Evolutionary conservation across 1,284 basidiomycete genomes (phyloP).

Genomic region (Apiotrichum gracile): DNA sequence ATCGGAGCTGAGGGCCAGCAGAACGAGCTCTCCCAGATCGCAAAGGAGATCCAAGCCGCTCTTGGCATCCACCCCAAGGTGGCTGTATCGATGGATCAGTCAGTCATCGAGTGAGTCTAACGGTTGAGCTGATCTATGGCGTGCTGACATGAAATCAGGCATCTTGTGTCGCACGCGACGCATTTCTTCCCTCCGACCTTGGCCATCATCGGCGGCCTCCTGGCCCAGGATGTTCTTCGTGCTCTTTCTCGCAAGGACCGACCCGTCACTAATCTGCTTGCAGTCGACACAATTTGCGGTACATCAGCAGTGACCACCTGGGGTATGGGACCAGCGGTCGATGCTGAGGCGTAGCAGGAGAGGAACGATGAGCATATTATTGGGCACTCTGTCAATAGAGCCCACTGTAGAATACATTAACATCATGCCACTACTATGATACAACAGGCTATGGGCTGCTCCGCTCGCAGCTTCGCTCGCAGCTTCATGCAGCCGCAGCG

Average conservation of each 20-base stretch:
- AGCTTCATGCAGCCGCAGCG: background rate
- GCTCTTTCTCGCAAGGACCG: slow-evolving; percentile 81
- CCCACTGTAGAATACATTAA: slow-evolving; percentile 10
- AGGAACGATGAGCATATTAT: background rate
- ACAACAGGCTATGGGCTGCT: slow-evolving; percentile 7
- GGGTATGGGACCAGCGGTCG: slow-evolving; percentile 23
- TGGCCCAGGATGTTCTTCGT: slow-evolving; percentile 92
- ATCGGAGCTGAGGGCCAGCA: slow-evolving; percentile 49
- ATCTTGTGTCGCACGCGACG: slow-evolving; percentile 62
- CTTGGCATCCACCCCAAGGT: slow-evolving; percentile 66
- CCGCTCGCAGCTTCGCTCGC: background rate
- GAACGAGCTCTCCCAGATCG: slow-evolving; percentile 58
- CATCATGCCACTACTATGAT: slow-evolving; percentile 10
- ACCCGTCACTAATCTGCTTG: slow-evolving; percentile 86
- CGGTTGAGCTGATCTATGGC: no score
- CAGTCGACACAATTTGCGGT: slow-evolving; percentile 72
- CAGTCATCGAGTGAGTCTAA: slow-evolving; percentile 29
- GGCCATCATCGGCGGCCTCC: slow-evolving; percentile 86
- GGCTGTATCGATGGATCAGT: slow-evolving; percentile 56
- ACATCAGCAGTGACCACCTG: slow-evolving; percentile 29
- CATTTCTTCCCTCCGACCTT: slow-evolving; percentile 84
- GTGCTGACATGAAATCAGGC: slow-evolving; percentile 49
- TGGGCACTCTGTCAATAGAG: background rate
- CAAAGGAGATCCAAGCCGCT: slow-evolving; percentile 55
- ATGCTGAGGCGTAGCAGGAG: background rate